Evolutionary conservation across 768 basidiomycete genomes (phyloP), one percentile per base, ranked within the genome.

Genomic region (Russula virescens): DNA sequence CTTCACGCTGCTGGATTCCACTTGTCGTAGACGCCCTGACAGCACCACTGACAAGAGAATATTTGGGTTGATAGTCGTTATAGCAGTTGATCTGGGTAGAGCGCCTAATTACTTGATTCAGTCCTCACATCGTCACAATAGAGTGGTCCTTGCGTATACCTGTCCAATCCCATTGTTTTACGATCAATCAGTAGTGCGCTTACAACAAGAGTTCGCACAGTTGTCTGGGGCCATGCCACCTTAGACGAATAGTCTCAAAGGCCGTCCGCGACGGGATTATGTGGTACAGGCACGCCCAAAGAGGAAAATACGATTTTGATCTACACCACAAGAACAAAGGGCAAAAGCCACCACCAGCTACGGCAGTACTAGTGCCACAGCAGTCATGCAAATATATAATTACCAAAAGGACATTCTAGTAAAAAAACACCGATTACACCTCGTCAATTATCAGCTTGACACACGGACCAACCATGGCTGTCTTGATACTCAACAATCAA

Each of bases 1-100:
- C 66, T 79, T 60, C 74, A 75, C 40, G 72, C 73, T 38, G 77
- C 76, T 10, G 76, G 76, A 13, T 78, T 70, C 40, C 65, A 67
- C 23, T 28, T 72, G 23, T 62, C 50, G 45, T 59, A 35, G 43
- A 63, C n/a, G 61, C 3, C 7, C 25, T 38, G 9, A 11, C 13
- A 19, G 1, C 45, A 40, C 38, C 23, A 26, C 35, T 43, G n/a
- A 42, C 49, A 23, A 23, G n/a, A 31, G 11, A 35, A 16, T 11
- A 9, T 40, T 16, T 14, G 26, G 43, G 28, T 46, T 53, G 9
- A 18, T 31, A 55, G 21, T 55, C n/a, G n/a, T n/a, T n/a, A n/a
- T n/a, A n/a, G 8, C 31, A 31, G 31, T 31, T 26, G 51, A 10
- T 47, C 14, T 23, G 35, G 18, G 13, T 10, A 9, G 25, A 31